Evolutionary conservation across 2,329 filamentous ascomycete genomes (phyloP), one percentile per base, ranked within the genome.

Genomic region (Blumeriella jaapii): DNA sequence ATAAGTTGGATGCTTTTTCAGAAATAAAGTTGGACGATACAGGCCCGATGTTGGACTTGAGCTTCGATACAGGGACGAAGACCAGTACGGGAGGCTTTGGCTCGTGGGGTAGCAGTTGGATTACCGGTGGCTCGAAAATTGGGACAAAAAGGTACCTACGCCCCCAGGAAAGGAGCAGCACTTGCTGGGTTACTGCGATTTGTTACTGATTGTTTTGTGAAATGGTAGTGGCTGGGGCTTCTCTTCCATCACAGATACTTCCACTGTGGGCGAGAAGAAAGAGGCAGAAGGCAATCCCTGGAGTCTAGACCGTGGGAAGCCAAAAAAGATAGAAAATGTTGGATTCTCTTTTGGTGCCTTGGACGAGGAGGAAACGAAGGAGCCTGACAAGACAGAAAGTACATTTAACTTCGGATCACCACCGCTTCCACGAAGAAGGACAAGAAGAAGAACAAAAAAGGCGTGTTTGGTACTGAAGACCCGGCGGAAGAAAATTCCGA

Each of bases 11-110:
- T 37, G 59, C 66, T n/a, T 82, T 83, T 46, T 67, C 81, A 28
- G 77, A 83, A 17, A 74, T 85, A 45, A 80, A 74, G 49, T 57
- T 84, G 16, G 74, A 78, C 37, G 74, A 78, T 37, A 52, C 59
- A 16, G 64, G 61, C n/a, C 70, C 73, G 1, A 69, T 71, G 36
- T 52, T 74, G 5, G 70, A 76, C 42, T 52, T 74, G 10, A 68
- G 63, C 40, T 67, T 75, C 47, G 68, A 67, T 31, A 54, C 61
- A 20, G 61, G 62, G 23, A 52, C 53, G 9, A 69, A 69, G 44
- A 52, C 56, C 24, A 45, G 55, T 49, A 36, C 34, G 6, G 29
- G 57, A 54, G 48, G 56, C 3, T 67, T 80, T 47, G 67, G 73
- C 31, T 59, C 63, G 24, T 81, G 75, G 73, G 72, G 72, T 20